phyloP scores from a whole-genome alignment of 768 basidiomycete species.

The Neoboletus subvelutipes region DNA sequence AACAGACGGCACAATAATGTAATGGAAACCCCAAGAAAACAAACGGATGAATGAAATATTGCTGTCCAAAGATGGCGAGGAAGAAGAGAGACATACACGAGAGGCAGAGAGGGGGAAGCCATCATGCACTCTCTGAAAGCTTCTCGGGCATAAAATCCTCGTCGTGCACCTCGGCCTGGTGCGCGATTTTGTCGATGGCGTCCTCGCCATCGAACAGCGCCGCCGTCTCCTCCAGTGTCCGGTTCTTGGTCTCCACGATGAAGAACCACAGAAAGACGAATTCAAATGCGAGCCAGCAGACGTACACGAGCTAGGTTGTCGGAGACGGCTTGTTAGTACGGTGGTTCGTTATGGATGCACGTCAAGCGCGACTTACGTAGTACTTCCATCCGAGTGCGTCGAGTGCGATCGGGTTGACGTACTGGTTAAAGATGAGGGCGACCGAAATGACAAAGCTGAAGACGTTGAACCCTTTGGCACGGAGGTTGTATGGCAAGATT shows the following conservation, averaged over 20 bases:
- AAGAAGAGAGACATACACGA: background rate
- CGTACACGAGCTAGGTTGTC: slow-evolving; percentile 56
- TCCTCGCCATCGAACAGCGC: slow-evolving; percentile 75
- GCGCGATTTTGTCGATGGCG: slow-evolving; percentile 38
- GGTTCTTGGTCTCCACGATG: slow-evolving; percentile 70
- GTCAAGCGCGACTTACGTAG: slow-evolving; percentile 45
- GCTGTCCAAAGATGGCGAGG: background rate
- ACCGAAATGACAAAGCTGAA: slow-evolving; percentile 79
- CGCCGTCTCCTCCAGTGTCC: slow-evolving; percentile 79
- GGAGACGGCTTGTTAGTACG: background rate
- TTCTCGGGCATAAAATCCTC: slow-evolving; percentile 24
- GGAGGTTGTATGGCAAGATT: slow-evolving; percentile 78
- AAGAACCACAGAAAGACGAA: slow-evolving; percentile 63
- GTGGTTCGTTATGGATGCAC: background rate
- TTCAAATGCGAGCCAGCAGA: slow-evolving; percentile 68
- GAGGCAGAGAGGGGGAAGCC: background rate
- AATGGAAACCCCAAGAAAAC: background rate
- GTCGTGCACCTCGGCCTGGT: slow-evolving; percentile 22
- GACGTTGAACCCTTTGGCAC: slow-evolving; percentile 83
- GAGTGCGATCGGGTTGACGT: slow-evolving; percentile 81
- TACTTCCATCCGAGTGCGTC: slow-evolving; percentile 69
- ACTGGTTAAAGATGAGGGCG: slow-evolving; percentile 87
- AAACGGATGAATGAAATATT: background rate
- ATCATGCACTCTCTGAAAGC: slow-evolving; percentile 8
- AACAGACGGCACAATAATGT: background rate